Base-by-base conservation (phyloP, 176 grass and related monocot species). In the Elaeis guineensis region DNA sequence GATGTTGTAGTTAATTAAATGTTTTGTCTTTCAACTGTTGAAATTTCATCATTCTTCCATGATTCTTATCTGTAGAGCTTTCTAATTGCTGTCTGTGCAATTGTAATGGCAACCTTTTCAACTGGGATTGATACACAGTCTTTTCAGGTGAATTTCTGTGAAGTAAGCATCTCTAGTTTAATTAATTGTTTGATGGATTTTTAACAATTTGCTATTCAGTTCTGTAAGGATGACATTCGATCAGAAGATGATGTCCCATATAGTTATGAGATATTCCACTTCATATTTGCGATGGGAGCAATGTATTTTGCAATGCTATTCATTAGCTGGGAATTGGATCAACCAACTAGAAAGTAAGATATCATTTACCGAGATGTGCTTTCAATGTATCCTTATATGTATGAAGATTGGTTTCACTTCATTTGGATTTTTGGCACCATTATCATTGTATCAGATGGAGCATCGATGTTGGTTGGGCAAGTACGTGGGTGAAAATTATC, bases 221-320 rank as follows among this genome's bases (percentile, higher is more conserved):
- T 89, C 25, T 54, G 69, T 16, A 91, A 80, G 57, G 76, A 85
- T 64, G 65, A 80, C 26, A 61, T 51, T 19, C 65, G 68, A 57
- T 24, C 67, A 52, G 78, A 88, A 80, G 92, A 91, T 16, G 84
- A 91, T 35, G 69, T 51, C 9, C 84, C 87, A 19, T 91, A 91
- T 72, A 85, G 78, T 57, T 91, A 97, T 16, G 76, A 79, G 22
- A 76, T 84, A 64, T 91, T 97, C 63, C 79, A 91, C 75, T 76
- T 85, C 59, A 81, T 97, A 44, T 91, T 97, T 70, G 78, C 93
- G 17, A 78, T 97, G 78, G 87, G 84, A 67, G 85, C 87, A 44
- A 91, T 91, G 87, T 89, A 91, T 61, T 91, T 91, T n/a, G 92
- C 87, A 35, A 91, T 97, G 92, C 22, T 97, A 25, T 91, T 97